These are phyloP conservation scores for Penicillium angulare DNA, from an alignment of 495 filamentous ascomycete species.

Conservation along the genomic window DNA sequence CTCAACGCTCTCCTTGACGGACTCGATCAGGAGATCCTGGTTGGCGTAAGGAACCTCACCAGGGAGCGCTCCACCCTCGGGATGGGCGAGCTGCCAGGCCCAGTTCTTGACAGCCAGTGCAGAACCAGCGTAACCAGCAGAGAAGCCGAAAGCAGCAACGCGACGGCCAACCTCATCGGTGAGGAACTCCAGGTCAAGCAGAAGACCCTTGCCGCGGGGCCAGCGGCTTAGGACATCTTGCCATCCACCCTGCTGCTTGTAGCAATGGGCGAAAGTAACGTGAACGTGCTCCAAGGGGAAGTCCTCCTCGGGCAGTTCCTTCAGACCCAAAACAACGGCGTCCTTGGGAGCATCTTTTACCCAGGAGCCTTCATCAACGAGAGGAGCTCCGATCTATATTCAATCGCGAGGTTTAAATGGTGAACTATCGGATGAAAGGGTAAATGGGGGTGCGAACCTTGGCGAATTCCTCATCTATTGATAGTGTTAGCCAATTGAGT, in stretches of 20 bases:
- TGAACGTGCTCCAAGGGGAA: constrained; percentile 85
- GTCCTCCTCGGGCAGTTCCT: constrained; percentile 87
- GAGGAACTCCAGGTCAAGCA: constrained; percentile 93
- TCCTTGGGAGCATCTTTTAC: constrained; percentile 65
- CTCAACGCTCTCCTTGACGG: constrained; percentile 65
- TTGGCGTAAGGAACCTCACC: constrained; percentile 73
- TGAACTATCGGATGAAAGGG: neutral
- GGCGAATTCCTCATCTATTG: constrained; percentile 53
- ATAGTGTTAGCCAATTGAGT: constrained; percentile 12
- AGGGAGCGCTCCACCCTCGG: constrained; percentile 59
- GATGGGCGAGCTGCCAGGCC: constrained; percentile 81
- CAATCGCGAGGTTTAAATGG: constrained; percentile 9
- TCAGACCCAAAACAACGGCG: constrained; percentile 86
- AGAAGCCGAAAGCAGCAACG: constrained; percentile 76
- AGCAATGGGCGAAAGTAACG: constrained; percentile 81
- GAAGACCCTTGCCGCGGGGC: constrained; percentile 74
- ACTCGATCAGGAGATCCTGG: constrained; percentile 66
- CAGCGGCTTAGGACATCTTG: constrained; percentile 77
- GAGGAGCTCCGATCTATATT: constrained; percentile 58
- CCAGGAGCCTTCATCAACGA: constrained; percentile 87
- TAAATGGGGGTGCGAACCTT: constrained; percentile 27
- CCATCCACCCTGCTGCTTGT: constrained; percentile 89
- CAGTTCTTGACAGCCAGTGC: constrained; percentile 82
- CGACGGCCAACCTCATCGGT: constrained; percentile 72
- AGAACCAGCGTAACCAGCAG: constrained; percentile 77